These are phyloP conservation scores for Tricladium varicosporioides DNA, from an alignment of 2,329 filamentous ascomycete species.

Conservation along the genomic window DNA sequence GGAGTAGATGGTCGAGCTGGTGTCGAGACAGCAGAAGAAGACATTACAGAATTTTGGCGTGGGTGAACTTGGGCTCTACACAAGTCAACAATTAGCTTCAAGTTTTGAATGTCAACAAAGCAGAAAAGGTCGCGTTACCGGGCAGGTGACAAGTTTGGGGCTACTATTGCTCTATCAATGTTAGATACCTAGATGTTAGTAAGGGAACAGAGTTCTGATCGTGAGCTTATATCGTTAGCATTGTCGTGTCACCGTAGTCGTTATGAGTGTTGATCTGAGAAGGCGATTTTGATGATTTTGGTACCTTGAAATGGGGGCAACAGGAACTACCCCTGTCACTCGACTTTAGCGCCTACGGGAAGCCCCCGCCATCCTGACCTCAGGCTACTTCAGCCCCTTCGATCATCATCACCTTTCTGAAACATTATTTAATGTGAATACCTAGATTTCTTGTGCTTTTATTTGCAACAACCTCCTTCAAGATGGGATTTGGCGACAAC, in stretches of 20 bases:
- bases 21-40: constrained; percentile 25
- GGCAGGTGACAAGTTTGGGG: not conserved
- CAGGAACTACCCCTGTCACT: not conserved
- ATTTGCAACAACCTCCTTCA: not conserved
- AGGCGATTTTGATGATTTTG: not conserved
- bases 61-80: not conserved
- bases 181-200: constrained; percentile 28
- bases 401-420: not conserved
- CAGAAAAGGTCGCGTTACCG: constrained; percentile 3
- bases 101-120: constrained; percentile 21
- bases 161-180: not conserved
- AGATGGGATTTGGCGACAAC: constrained; percentile 38
- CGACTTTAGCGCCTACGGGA: constrained; percentile 2
- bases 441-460: not conserved
- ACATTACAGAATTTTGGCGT: not conserved
- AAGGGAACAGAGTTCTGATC: constrained; percentile 11
- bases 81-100: not conserved
- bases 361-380: not conserved
- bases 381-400: constrained; percentile 11
- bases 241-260: constrained; percentile 16
- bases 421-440: not conserved
- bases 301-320: constrained; percentile 11
- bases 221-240: constrained; percentile 19
- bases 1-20: constrained; percentile 28
- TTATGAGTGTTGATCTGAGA: constrained; percentile 6